phyloP scores from a whole-genome alignment of 1,284 basidiomycete species.

The Fomitiporia mediterranea region DNA sequence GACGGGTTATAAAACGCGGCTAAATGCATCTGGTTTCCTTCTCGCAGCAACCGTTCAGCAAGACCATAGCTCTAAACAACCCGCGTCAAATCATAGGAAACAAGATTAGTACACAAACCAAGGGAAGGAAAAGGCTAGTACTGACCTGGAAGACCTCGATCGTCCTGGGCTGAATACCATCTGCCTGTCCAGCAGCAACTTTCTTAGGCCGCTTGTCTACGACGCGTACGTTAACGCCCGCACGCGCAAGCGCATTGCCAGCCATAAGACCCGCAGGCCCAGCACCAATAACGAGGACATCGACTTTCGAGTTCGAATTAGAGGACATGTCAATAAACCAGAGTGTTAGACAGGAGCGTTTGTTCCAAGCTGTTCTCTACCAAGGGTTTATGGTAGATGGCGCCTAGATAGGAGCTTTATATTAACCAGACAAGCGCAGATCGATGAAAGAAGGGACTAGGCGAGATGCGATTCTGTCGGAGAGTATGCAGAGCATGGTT shows the following conservation, averaged over 20 bases:
- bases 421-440: too few species aligned
- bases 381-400: too few species aligned
- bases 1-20: conserved; percentile 70
- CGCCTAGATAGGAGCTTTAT: too few species aligned
- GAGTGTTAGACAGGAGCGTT: too few species aligned
- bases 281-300: conserved; percentile 53
- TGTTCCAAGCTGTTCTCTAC: too few species aligned
- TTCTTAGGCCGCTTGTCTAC: conserved; percentile 57
- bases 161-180: conserved; percentile 74
- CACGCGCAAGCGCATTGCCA: conserved; percentile 54
- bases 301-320: conserved; percentile 42
- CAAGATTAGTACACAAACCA: background rate
- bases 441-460: too few species aligned
- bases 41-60: conserved; percentile 53
- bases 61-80: conserved; percentile 63
- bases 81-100: background rate
- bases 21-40: conserved; percentile 66
- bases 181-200: conserved; percentile 67
- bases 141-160: conserved; percentile 70
- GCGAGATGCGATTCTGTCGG: too few species aligned
- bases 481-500: too few species aligned
- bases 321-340: too few species aligned
- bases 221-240: conserved; percentile 58
- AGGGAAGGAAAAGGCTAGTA: background rate
- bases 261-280: conserved; percentile 61